Evolutionary conservation across 2,329 filamentous ascomycete species (phyloP), one percentile per base, ranked within the genome.

Genomic region (Fusarium chaquense): DNA sequence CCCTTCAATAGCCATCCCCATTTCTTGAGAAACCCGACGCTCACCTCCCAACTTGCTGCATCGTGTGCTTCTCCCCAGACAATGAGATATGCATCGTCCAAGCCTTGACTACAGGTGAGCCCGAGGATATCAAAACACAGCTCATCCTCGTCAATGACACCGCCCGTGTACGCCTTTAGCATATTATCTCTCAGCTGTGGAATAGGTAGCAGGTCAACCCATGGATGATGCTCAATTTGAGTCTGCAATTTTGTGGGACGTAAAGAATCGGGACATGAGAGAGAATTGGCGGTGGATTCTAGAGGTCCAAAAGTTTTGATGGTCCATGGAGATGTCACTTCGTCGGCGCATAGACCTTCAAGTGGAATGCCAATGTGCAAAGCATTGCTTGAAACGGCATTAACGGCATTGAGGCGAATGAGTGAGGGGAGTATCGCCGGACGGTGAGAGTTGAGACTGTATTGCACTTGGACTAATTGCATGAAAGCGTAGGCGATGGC

Each of bases 31-130:
- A 87, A 86, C 0, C 62, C 58, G 11, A 79, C 77, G 1, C 79
- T 84, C 2, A 82, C 76, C 65, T 87, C 85, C 85, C 85, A 87
- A 12, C 78, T 81, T 0, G 65, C 62, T 4, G 77, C 58, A 36
- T 85, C 78, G 76, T 80, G 82, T 1, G 84, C 77, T 8, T 84
- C 81, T 0, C 83, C 82, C 85, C 84, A 87, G 2, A 86, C 81
- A 15, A 86, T 76, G 2, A 86, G 46, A 3, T 64, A 70, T 1
- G 71, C 60, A 6, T 70, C 55, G 3, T 73, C 64, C 18, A 56
- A 22, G 0, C 58, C 30, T 12, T 36, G 22, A 2, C 47, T 61
- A 8, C 58, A 55, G 13, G 35, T 51, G 0, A 72, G 28, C 10
- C 62, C 60, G 2, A 73, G 22, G 1, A 75, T 46, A 3, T 74